Evolutionary conservation across 768 basidiomycete species (phyloP), one percentile per base, ranked within the genome.

Genomic region (Tulasnella sp.): DNA sequence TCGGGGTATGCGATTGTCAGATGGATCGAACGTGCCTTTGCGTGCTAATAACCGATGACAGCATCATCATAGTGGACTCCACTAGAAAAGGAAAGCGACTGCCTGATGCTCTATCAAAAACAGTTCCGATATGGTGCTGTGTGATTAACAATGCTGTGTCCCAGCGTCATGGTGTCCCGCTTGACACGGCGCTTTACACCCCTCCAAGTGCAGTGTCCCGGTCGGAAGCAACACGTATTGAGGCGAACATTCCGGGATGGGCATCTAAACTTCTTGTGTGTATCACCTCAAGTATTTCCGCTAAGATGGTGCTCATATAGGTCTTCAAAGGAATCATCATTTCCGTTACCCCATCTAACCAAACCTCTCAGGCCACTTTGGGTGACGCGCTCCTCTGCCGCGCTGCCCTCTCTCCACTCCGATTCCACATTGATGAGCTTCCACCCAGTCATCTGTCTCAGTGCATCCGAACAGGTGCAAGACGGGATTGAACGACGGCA

Each of bases 121-220:
- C 91, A 0, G 72, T 96, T 1, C 92, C 92, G 0, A 83, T 92
- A 45, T 98, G 93, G 93, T 93, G 92, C 62, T 71, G 85, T 7
- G 85, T 90, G 4, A 70, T 93, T 55, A 96, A 93, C 60, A 71
- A 77, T 45, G 81, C 76, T 25, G 63, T 76, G 29, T 55, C 39
- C 25, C 39, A 27, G 24, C 33, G 1, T 45, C 59, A 7, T 50
- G 57, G 5, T n/a, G 13, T 10, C 31, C 29, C 5, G 33, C 29
- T 37, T 19, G 73, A 83, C 57, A 64, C 60, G 0, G 58, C 63
- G 2, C 67, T 92, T 6, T 84, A 85, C 58, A 84, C 83, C 1
- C 79, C 88, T 2, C 78, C 81, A 0, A 73, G 73, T 8, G 58
- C 63, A 7, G 61, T 70, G 9, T 63, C 67, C 2, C 56, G 61